Evolutionary conservation across 306 rosid genomes (phyloP).

Genomic region (Ceratonia siliqua): DNA sequence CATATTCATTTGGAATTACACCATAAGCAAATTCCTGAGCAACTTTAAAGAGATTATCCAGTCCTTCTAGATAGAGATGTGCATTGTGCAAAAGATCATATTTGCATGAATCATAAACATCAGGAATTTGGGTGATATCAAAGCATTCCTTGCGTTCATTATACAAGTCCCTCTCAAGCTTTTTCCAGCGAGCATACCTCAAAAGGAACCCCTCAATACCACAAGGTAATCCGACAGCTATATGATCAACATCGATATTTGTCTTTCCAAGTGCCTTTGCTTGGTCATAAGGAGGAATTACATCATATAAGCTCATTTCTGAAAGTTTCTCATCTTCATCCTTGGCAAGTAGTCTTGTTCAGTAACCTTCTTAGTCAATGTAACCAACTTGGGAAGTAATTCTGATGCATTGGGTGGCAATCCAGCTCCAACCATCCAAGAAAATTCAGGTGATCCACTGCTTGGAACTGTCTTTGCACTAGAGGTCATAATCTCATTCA

Average conservation of each 20-base stretch:
- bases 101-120: constrained; percentile 97
- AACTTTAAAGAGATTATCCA: constrained; percentile 90
- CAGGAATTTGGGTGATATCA: constrained; percentile 95
- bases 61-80: constrained; percentile 89
- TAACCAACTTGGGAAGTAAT: no score
- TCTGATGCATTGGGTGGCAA: constrained; percentile 70
- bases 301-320: constrained; percentile 68
- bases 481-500: constrained; percentile 73
- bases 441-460: constrained; percentile 49
- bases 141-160: constrained; percentile 94
- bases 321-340: constrained; percentile 79
- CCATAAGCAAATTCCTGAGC: constrained; percentile 99
- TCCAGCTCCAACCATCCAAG: constrained; percentile 96
- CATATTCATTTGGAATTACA: constrained; percentile 97
- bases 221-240: constrained; percentile 98
- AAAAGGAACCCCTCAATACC: constrained; percentile 98
- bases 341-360: constrained; percentile 85
- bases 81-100: constrained; percentile 97
- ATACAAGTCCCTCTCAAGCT: constrained; percentile 92
- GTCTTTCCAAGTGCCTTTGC: constrained; percentile 98
- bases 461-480: constrained; percentile 43
- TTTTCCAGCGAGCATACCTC: constrained; percentile 99
- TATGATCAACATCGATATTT: constrained; percentile 89
- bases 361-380: constrained; percentile 93
- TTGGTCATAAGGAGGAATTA: constrained; percentile 92